Evolutionary conservation across 192 early-diverging fungal species (phyloP).

Genomic region (Linnemannia exigua): DNA sequence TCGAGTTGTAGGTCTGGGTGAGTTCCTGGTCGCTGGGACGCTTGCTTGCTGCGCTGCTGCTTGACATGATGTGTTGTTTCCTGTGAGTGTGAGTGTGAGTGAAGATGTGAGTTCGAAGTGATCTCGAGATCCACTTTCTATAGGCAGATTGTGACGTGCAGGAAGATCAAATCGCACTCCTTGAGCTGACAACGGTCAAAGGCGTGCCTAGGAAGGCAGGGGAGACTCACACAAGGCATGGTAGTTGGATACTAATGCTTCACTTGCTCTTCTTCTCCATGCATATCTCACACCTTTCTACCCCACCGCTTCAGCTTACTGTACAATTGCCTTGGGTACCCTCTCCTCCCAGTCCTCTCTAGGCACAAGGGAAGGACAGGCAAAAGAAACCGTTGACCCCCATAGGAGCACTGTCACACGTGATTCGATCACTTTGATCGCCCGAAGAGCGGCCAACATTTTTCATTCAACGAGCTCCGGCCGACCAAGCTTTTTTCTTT

Average conservation of each 20-base stretch:
- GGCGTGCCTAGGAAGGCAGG: no score
- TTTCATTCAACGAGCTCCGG: not conserved
- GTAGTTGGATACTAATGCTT: not conserved
- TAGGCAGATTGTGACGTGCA: conserved; percentile 1
- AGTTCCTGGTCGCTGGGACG: conserved; percentile 74
- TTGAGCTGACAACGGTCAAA: not conserved
- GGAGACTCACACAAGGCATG: not conserved
- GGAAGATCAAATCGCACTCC: not conserved
- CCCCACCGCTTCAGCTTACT: not conserved
- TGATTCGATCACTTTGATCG: not conserved
- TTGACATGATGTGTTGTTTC: conserved; percentile 23
- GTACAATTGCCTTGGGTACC: not conserved
- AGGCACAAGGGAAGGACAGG: not conserved
- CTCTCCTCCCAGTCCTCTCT: not conserved
- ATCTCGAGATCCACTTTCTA: not conserved
- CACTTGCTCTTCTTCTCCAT: not conserved
- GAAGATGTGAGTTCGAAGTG: not conserved
- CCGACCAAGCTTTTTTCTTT: not conserved
- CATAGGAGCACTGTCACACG: not conserved
- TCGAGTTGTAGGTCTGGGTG: conserved; percentile 65
- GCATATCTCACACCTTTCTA: not conserved
- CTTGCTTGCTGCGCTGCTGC: conserved; percentile 56
- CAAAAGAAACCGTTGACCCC: not conserved
- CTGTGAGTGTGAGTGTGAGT: not conserved
- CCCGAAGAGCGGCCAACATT: not conserved